Evolutionary conservation across 2,329 filamentous ascomycete genomes (phyloP).

Genomic region (Septoria linicola): DNA sequence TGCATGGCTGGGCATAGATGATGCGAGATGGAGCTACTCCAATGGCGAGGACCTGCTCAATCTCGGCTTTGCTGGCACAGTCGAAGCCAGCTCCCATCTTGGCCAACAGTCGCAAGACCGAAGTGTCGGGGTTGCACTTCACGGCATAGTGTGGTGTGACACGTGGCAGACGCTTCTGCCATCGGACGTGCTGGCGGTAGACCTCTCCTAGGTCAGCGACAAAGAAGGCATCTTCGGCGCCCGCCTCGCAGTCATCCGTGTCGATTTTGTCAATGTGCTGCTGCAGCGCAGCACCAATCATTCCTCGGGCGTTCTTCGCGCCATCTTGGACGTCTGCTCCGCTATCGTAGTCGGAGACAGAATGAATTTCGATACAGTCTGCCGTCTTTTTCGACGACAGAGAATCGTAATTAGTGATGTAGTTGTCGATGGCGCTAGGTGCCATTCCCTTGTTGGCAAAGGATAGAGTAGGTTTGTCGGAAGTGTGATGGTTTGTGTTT

Average conservation of each 20-base stretch:
- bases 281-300: slow-evolving; percentile 86
- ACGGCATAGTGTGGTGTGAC: slow-evolving; percentile 98
- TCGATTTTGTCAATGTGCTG: slow-evolving; percentile 80
- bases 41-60: slow-evolving; percentile 82
- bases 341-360: slow-evolving; percentile 28
- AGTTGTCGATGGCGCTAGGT: slow-evolving; percentile 63
- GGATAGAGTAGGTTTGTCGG: slow-evolving; percentile 18
- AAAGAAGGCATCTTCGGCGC: slow-evolving; percentile 97
- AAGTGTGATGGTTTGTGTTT: slow-evolving; percentile 22
- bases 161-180: slow-evolving; percentile 89
- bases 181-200: slow-evolving; percentile 96
- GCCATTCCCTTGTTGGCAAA: slow-evolving; percentile 60
- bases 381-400: slow-evolving; percentile 41
- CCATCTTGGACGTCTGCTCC: slow-evolving; percentile 46
- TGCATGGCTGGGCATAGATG: slow-evolving; percentile 99
- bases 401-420: slow-evolving; percentile 39
- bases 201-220: slow-evolving; percentile 97
- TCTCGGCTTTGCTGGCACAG: slow-evolving; percentile 96
- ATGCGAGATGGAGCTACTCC: slow-evolving; percentile 85
- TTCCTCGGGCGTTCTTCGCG: slow-evolving; percentile 63
- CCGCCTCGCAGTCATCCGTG: slow-evolving; percentile 81
- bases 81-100: slow-evolving; percentile 93
- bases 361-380: slow-evolving; percentile 18
- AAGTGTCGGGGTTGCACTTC: slow-evolving; percentile 96
- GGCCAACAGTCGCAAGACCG: slow-evolving; percentile 83